A percentile compares a stretch with the other conserved stretches of the same genome.
These are phyloP conservation scores for Falciphora oryzae DNA, from an alignment of 2,329 filamentous ascomycete species.

Conservation along the genomic window DNA sequence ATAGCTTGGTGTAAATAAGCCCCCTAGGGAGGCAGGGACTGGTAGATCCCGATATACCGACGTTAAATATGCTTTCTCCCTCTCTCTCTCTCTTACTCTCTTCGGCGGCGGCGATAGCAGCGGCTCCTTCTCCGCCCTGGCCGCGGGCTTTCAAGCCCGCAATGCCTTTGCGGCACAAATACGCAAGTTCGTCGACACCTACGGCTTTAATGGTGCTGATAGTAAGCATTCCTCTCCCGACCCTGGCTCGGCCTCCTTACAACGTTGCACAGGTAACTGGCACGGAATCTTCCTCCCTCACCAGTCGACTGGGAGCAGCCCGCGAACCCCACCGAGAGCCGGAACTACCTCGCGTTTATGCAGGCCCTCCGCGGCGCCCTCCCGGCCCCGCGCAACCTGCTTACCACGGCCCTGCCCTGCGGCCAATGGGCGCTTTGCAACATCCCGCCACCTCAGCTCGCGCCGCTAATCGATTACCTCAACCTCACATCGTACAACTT, in stretches of 20 bases:
- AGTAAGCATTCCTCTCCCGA: slow-evolving; percentile 36
- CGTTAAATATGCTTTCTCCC: no score
- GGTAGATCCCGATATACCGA: no score
- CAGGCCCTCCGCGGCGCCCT: slow-evolving; percentile 46
- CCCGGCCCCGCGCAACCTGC: slow-evolving; percentile 48
- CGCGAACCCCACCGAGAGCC: slow-evolving; percentile 43
- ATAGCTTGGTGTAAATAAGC: no score
- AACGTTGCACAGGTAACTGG: slow-evolving; percentile 6
- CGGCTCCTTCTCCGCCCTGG: slow-evolving; percentile 53
- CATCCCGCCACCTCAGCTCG: slow-evolving; percentile 49
- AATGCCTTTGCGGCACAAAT: slow-evolving; percentile 50
- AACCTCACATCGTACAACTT: slow-evolving; percentile 69
- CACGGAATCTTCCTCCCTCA: background rate
- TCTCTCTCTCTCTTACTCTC: no score
- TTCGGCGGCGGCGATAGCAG: slow-evolving; percentile 59
- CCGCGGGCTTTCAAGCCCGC: slow-evolving; percentile 39
- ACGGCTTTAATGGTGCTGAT: slow-evolving; percentile 58
- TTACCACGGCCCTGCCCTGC: slow-evolving; percentile 58
- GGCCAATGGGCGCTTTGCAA: slow-evolving; percentile 56
- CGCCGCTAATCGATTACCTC: slow-evolving; percentile 51
- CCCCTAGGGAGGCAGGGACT: no score
- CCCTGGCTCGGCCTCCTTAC: background rate
- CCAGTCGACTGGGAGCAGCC: slow-evolving; percentile 67
- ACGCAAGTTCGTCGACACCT: slow-evolving; percentile 47
- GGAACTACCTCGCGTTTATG: slow-evolving; percentile 52